Percentiles rank a stretch among this genome's conserved stretches.
phyloP scores from a whole-genome alignment of 257 asterid genomes.

The Solanum megistacrolobum region DNA sequence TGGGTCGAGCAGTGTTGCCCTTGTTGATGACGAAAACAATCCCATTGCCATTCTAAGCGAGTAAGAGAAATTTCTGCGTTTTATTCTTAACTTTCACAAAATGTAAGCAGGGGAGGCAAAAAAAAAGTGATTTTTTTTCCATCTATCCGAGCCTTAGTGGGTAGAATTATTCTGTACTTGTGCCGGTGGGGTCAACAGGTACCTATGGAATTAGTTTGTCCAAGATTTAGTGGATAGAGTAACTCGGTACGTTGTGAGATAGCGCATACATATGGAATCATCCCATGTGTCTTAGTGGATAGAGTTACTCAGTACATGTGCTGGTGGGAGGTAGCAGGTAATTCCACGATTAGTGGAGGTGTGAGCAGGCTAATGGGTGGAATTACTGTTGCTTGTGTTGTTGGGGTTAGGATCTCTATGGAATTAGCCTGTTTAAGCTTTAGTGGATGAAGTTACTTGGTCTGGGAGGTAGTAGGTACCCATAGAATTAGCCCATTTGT shows the following conservation, averaged over 20 bases:
- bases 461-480: neutral
- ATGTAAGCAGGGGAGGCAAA: neutral
- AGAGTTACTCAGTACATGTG: neutral
- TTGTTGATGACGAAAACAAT: constrained; percentile 36
- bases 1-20: constrained; percentile 47
- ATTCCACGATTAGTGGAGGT: neutral
- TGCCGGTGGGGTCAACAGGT: neutral
- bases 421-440: neutral
- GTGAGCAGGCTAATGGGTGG: neutral
- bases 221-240: neutral
- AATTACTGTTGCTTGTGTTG: neutral
- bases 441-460: neutral
- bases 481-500: neutral
- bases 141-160: neutral
- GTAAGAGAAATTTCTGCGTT: constrained; percentile 25
- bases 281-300: neutral
- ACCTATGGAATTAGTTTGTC: neutral
- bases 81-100: neutral
- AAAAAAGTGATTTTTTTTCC: neutral
- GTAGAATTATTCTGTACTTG: neutral
- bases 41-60: constrained; percentile 54
- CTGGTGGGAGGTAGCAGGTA: neutral
- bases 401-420: neutral
- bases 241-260: neutral
- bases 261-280: neutral